These are phyloP conservation scores for Hypholoma sublateritium DNA, from an alignment of 768 basidiomycete genomes.

Conservation along the genomic window DNA sequence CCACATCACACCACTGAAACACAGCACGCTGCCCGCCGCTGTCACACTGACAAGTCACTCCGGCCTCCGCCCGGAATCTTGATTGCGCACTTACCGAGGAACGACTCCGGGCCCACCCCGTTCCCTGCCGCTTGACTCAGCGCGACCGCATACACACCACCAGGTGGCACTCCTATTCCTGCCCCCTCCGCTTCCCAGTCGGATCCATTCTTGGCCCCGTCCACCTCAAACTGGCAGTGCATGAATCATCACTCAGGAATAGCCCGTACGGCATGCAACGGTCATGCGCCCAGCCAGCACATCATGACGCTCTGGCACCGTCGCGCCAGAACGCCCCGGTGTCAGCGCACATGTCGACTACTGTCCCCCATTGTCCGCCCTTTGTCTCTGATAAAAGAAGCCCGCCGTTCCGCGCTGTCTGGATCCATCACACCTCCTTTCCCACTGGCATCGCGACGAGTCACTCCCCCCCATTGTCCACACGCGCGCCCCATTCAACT, in stretches of 20 bases:
- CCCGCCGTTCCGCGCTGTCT: no score
- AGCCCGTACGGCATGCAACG: neutral
- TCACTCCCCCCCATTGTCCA: no score
- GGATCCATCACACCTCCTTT: no score
- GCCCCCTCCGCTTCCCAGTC: neutral
- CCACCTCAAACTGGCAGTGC: neutral
- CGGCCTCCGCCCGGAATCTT: neutral
- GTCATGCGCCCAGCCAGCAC: neutral
- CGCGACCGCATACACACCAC: neutral
- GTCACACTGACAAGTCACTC: neutral
- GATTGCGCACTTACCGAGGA: neutral
- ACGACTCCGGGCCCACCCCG: neutral
- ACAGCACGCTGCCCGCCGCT: no score
- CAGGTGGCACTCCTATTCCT: neutral
- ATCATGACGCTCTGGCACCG: neutral
- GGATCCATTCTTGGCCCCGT: neutral
- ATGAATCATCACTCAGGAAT: neutral
- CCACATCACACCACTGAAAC: neutral
- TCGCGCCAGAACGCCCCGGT: conserved; percentile 3
- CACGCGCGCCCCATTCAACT: neutral
- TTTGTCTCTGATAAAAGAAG: no score
- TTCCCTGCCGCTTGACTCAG: neutral
- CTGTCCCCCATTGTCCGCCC: neutral
- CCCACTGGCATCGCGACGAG: no score
- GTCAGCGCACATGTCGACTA: neutral